These are phyloP conservation scores for Diaporthe velutina DNA, from an alignment of 2,329 filamentous ascomycete genomes.

Conservation along the genomic window DNA sequence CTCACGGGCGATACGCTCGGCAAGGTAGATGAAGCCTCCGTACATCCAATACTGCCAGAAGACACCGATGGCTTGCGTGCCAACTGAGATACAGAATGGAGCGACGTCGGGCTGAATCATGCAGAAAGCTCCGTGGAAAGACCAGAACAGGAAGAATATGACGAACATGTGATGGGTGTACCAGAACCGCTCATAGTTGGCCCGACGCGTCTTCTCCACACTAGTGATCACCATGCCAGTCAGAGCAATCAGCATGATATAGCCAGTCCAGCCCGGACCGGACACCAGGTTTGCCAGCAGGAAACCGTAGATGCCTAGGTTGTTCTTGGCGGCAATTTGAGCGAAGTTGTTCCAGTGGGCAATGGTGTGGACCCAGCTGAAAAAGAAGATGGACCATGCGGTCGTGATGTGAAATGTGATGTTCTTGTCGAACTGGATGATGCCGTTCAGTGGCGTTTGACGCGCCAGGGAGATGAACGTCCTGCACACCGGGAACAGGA, in stretches of 20 bases:
- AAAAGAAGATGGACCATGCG: slow-evolving; percentile 90
- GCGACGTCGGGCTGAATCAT: slow-evolving; percentile 90
- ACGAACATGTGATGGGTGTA: slow-evolving; percentile 91
- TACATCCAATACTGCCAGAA: slow-evolving; percentile 94
- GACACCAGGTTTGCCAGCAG: slow-evolving; percentile 82
- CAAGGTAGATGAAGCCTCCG: slow-evolving; percentile 83
- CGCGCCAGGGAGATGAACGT: slow-evolving; percentile 85
- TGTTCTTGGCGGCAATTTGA: slow-evolving; percentile 79
- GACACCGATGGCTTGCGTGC: slow-evolving; percentile 76
- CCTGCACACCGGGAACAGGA: slow-evolving; percentile 85
- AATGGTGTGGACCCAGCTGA: slow-evolving; percentile 87
- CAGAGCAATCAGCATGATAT: slow-evolving; percentile 83
- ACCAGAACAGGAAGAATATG: slow-evolving; percentile 91
- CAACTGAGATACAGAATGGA: slow-evolving; percentile 80
- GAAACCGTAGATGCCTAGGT: slow-evolving; percentile 83
- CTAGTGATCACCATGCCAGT: slow-evolving; percentile 85
- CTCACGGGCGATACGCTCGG: slow-evolving; percentile 84
- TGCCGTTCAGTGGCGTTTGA: slow-evolving; percentile 85
- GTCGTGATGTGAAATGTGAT: slow-evolving; percentile 89
- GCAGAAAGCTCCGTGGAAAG: slow-evolving; percentile 89
- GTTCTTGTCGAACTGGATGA: slow-evolving; percentile 91
- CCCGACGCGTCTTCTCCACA: slow-evolving; percentile 80
- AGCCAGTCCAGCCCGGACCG: slow-evolving; percentile 88
- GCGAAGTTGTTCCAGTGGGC: slow-evolving; percentile 91
- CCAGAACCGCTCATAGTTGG: slow-evolving; percentile 92